phyloP scores from a whole-genome alignment of 2,329 filamentous ascomycete species.

The Aspergillus puulaauensis region DNA sequence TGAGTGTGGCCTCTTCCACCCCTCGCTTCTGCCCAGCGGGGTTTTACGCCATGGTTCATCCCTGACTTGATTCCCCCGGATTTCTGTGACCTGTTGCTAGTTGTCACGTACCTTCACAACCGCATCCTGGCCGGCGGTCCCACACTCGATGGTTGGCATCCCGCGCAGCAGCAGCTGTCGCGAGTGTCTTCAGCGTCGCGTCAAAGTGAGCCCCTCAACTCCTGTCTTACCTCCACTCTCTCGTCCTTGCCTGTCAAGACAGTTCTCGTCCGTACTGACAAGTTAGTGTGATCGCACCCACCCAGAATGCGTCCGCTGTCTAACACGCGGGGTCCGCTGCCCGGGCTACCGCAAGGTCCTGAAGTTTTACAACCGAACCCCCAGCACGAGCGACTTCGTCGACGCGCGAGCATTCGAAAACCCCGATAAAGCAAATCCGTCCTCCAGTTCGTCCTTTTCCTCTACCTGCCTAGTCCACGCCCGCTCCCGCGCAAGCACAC shows the following conservation, averaged over 20 bases:
- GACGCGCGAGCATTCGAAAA: background rate
- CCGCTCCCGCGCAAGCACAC: no score
- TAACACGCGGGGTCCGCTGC: constrained; percentile 13
- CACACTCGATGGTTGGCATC: constrained; percentile 19
- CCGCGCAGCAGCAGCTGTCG: constrained; percentile 23
- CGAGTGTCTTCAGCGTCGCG: constrained; percentile 21
- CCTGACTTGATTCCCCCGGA: no score
- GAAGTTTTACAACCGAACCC: constrained; percentile 19
- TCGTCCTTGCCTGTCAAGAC: background rate
- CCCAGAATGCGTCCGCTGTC: constrained; percentile 21
- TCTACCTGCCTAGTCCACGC: background rate
- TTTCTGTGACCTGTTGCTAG: no score
- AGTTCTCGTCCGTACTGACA: background rate
- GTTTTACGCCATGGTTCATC: no score
- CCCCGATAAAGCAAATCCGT: background rate
- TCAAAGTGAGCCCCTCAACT: constrained; percentile 19
- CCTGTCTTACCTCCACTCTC: background rate
- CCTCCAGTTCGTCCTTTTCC: background rate
- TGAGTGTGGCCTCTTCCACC: no score
- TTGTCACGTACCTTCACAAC: no score
- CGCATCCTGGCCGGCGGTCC: no score
- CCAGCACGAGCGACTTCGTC: constrained; percentile 1
- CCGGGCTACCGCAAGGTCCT: constrained; percentile 20
- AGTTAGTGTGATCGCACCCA: constrained; percentile 21
- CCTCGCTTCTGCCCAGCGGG: no score